Conservation (phyloP, 2,329 filamentous ascomycete species). For the Coniella vitis region DNA sequence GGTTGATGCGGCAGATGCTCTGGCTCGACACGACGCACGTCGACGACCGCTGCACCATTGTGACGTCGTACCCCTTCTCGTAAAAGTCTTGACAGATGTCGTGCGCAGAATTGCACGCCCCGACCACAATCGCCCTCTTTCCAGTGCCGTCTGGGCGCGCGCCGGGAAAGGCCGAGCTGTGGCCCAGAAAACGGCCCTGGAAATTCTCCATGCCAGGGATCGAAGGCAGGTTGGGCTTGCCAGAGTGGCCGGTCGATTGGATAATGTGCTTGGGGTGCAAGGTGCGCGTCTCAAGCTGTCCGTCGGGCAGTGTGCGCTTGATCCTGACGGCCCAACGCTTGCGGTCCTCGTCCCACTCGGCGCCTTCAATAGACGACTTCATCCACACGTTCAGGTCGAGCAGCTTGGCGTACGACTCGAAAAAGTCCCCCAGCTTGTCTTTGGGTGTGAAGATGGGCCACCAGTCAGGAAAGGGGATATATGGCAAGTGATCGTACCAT, state of each 20-base stretch:
- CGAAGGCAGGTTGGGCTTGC: constrained; percentile 29
- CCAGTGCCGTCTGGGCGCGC: constrained; percentile 39
- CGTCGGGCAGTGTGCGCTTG: constrained; percentile 18
- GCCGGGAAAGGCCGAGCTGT: constrained; percentile 54
- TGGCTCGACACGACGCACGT: constrained; percentile 57
- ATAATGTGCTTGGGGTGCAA: constrained; percentile 45
- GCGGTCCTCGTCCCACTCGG: constrained; percentile 40
- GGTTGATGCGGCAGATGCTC: constrained; percentile 42
- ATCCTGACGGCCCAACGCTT: constrained; percentile 48
- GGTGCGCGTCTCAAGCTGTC: constrained; percentile 32
- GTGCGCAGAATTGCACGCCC: constrained; percentile 62
- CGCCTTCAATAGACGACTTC: constrained; percentile 36
- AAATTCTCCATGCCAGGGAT: constrained; percentile 42
- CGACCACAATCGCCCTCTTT: constrained; percentile 59
- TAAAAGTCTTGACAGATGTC: constrained; percentile 64
- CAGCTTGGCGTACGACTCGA: constrained; percentile 53
- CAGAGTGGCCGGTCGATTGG: constrained; percentile 48
- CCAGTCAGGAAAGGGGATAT: constrained; percentile 51
- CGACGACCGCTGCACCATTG: constrained; percentile 61
- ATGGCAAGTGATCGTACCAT: constrained; percentile 52
- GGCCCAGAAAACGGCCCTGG: constrained; percentile 52
- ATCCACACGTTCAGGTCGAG: constrained; percentile 62
- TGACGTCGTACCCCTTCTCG: constrained; percentile 60
- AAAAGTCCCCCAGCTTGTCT: constrained; percentile 59
- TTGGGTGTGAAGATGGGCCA: constrained; percentile 64